Base-by-base conservation (phyloP, 208 protist genomes). In the Leishmania mexicana region DNA sequence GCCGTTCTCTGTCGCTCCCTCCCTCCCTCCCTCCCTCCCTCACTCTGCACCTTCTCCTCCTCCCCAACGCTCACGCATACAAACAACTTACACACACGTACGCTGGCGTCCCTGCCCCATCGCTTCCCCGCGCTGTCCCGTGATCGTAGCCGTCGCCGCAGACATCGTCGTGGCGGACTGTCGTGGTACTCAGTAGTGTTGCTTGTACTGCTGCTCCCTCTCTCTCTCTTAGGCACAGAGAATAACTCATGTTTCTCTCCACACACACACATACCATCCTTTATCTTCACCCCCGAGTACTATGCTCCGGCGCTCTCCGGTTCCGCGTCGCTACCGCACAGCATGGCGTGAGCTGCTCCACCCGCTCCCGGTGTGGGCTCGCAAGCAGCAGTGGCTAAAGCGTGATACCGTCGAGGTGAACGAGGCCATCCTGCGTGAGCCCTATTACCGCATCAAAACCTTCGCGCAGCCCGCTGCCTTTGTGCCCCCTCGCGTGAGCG, bases 261-360 rank as follows among this genome's bases (percentile, higher is more conserved):
- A 47, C 19, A 24, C 57, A 13, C 19, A 24, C 57, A 31, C 24
- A 24, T 28, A 65, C 11, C 10, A 8, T 19, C 11, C 7, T 10
- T 15, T 11, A 19, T 31, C n/a, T 19, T 10, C 24, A 15, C 60
- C 24, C 3, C 40, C 24, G 38, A 28, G 42, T 15, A 17, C 68
- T 13, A 92, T 94, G 89, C n/a, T 96, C 5, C 80, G 85, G 0
- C 54, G 75, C 60, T 92, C 87, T 35, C 5, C 45, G n/a, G 10
- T 65, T 13, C 5, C 65, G 42, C 79, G 73, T 45, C 90, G 94
- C 42, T 94, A 96, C 75, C 89, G 93, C 73, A 97, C 94, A 0
- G 92, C 94, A 13, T 97, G 94, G 94, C 87, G 94, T 7, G 94
- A 97, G 86, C 87, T 97, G 58, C 90, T 97, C 6, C 94, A 97